Evolutionary conservation across 2,329 filamentous ascomycete genomes (phyloP), one percentile per base, ranked within the genome.

Genomic region (Sphaceloma murrayae): DNA sequence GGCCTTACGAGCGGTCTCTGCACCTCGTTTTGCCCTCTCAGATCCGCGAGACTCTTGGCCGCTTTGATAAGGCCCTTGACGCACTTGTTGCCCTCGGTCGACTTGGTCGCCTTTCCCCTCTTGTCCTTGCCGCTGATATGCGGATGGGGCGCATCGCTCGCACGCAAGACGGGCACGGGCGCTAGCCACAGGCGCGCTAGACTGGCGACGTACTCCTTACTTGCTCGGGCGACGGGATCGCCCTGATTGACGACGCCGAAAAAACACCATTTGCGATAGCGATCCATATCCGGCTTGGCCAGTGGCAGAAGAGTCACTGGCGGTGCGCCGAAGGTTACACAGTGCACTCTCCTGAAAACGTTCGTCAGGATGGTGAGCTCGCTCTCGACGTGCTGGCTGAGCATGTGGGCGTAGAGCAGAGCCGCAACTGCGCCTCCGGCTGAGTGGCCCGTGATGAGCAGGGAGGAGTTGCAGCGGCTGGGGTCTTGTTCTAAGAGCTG

Each of bases 391-490:
- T 70, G 73, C 2, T 66, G 69, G 2, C 77, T 68, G 29, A 89
- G 72, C 80, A 94, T 89, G 61, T 94, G 87, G 26, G 75, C 73
- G 62, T 86, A 94, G 0, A 94, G 68, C 8, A 94, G 67, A 2
- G 80, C 74, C 0, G 86, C 86, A 1, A 94, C 79, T 0, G 87
- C 87, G 2, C 87, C 87, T 11, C 86, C 87, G 0, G 87, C 87
- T 1, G 81, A 86, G 57, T 94, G 87, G 0, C 87, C 87, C 0
- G 87, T 93, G 48, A 94, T 82, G 13, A 94, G 68, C 6, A 94
- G 69, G 11, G 80, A 85, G 56, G 79, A 82, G 2, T 68, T 66
- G 4, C 75, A 70, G 8, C 83, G 74, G 2, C 67, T 62, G 0
- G 84, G 82, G 49, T 88, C 77, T 50, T 91, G 21, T 39, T 47